Percentiles rank a stretch among this genome's conserved stretches.
phyloP scores from a whole-genome alignment of 768 basidiomycete species.

The Termitomyces sp. region DNA sequence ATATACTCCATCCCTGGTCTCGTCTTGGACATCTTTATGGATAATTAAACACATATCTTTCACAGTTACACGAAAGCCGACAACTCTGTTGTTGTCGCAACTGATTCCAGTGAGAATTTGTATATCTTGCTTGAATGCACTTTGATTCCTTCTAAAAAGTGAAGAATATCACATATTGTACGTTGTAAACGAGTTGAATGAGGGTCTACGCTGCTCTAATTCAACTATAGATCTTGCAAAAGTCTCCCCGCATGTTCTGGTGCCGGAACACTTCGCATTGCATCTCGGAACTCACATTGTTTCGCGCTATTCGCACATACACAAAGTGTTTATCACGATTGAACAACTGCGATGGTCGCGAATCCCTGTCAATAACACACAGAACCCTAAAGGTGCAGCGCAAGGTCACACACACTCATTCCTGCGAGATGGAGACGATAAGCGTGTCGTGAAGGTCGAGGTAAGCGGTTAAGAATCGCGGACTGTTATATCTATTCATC shows the following conservation, averaged over 20 bases:
- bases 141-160: slow-evolving; percentile 27
- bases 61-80: slow-evolving; percentile 81
- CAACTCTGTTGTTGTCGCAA: slow-evolving; percentile 84
- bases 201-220: not conserved
- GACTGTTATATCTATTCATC: not conserved
- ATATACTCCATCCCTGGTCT: not conserved
- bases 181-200: slow-evolving; percentile 6
- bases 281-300: slow-evolving; percentile 84
- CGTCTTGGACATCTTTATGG: not conserved
- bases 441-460: slow-evolving; percentile 57
- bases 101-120: slow-evolving; percentile 71
- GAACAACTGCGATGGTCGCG: slow-evolving; percentile 84
- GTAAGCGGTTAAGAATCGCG: slow-evolving; percentile 19
- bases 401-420: slow-evolving; percentile 73
- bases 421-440: slow-evolving; percentile 87
- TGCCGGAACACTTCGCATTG: slow-evolving; percentile 80
- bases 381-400: slow-evolving; percentile 24
- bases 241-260: slow-evolving; percentile 79
- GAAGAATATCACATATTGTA: slow-evolving; percentile 66
- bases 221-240: slow-evolving; percentile 68
- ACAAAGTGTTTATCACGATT: slow-evolving; percentile 63
- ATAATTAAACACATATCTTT: not conserved
- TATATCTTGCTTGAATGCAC: not conserved
- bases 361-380: slow-evolving; percentile 46
- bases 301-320: slow-evolving; percentile 71